These are phyloP conservation scores for Angomonas desouzai DNA, from an alignment of 208 protist species.

Conservation along the genomic window DNA sequence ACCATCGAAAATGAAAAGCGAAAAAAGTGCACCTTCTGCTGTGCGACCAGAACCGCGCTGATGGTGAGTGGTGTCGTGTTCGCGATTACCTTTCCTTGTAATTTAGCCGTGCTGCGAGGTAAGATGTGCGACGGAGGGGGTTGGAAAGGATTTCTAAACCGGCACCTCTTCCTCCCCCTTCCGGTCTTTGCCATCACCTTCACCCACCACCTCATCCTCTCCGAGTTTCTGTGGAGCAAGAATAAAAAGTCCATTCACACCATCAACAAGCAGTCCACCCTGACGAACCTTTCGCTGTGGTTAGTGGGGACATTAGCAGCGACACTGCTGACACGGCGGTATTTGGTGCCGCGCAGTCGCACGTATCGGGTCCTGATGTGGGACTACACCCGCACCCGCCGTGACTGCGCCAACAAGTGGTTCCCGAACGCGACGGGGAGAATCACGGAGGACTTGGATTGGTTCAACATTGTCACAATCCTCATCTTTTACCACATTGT, in stretches of 20 bases:
- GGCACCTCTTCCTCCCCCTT: conserved; percentile 55
- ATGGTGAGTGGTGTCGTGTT: conserved; percentile 33
- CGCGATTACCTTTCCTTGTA: conserved; percentile 58
- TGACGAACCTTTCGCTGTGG: conserved; percentile 65
- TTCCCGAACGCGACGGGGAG: conserved; percentile 57
- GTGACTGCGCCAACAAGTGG: conserved; percentile 59
- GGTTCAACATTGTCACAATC: conserved; percentile 72
- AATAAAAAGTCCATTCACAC: conserved; percentile 69
- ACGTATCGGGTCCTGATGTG: conserved; percentile 74
- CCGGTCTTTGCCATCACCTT: conserved; percentile 69
- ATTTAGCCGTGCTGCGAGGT: conserved; percentile 40
- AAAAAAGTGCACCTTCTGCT: conserved; percentile 75
- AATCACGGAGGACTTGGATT: conserved; percentile 74
- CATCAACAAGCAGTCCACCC: conserved; percentile 59
- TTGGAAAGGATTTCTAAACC: conserved; percentile 54
- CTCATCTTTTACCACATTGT: conserved; percentile 67
- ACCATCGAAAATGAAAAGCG: conserved; percentile 57
- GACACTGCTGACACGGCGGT: conserved; percentile 45
- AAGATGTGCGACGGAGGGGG: conserved; percentile 44
- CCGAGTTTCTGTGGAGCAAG: conserved; percentile 82
- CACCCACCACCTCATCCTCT: conserved; percentile 77
- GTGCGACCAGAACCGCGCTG: conserved; percentile 46
- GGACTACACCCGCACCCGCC: conserved; percentile 65
- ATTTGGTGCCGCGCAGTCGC: conserved; percentile 32
- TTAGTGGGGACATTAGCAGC: conserved; percentile 19